Conservation (phyloP, 129 eudicot species). For the Tagetes erecta region DNA sequence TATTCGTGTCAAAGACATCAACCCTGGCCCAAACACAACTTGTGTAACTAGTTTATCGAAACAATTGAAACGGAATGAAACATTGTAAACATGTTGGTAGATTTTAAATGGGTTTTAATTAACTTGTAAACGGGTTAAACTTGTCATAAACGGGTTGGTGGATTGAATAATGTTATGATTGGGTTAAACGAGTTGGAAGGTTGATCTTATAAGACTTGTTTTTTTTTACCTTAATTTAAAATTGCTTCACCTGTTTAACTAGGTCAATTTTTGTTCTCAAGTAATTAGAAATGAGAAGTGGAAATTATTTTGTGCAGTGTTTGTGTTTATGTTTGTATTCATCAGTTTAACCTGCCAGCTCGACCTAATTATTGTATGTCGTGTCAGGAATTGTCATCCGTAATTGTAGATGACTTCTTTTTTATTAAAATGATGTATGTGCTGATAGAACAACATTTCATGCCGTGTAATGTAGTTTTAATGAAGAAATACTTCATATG, state of each 20-base stretch:
- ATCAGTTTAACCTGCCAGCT: neutral
- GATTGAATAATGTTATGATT: neutral
- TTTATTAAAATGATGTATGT: neutral
- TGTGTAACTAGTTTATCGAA: neutral
- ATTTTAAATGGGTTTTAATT: neutral
- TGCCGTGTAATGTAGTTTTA: slow-evolving; percentile 54
- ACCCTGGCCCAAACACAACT: neutral
- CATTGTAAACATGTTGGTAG: neutral
- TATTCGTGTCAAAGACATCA: neutral
- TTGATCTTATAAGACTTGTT: neutral
- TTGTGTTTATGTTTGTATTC: neutral
- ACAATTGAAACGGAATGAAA: neutral
- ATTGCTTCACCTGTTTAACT: neutral
- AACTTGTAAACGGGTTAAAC: neutral
- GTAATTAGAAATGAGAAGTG: too few relatives aligned
- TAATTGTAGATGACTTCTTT: neutral
- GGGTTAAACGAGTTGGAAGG: neutral
- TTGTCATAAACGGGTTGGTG: neutral
- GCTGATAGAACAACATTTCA: neutral
- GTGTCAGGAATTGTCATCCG: neutral
- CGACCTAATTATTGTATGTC: neutral
- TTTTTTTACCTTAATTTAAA: neutral
- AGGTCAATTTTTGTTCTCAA: neutral
- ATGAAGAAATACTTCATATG: slow-evolving; percentile 81
- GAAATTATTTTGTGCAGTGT: too few relatives aligned